Conservation (phyloP, 768 basidiomycete species). For the Calocybe gangraenosa region DNA sequence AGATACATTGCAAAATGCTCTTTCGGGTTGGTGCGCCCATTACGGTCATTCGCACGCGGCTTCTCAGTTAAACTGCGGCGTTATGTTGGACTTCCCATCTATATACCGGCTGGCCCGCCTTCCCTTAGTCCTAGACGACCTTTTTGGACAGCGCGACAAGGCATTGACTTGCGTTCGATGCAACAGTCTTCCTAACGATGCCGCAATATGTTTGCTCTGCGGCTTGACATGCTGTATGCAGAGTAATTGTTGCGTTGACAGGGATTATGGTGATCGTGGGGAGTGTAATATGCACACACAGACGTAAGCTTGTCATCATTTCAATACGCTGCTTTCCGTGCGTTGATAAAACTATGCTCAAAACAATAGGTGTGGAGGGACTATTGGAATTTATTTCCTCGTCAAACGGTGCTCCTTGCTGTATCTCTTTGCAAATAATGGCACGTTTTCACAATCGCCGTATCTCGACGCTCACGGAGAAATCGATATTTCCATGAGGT, state of each 20-base stretch:
- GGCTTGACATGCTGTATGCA: conserved; percentile 86
- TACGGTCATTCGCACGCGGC: conserved; percentile 79
- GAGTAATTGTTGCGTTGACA: conserved; percentile 85
- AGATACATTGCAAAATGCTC: conserved; percentile 84
- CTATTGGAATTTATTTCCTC: conserved; percentile 84
- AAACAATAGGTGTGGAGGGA: conserved; percentile 85
- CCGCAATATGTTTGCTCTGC: conserved; percentile 90
- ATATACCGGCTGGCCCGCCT: conserved; percentile 81
- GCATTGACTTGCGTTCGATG: conserved; percentile 74
- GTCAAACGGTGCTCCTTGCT: conserved; percentile 89
- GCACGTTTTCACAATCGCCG: conserved; percentile 84
- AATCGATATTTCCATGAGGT: conserved; percentile 90
- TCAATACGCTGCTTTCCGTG: conserved; percentile 1
- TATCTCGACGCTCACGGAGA: conserved; percentile 96
- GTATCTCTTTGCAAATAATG: conserved; percentile 84
- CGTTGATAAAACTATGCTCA: too few species aligned
- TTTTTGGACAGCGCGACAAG: conserved; percentile 75
- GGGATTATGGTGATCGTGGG: conserved; percentile 60
- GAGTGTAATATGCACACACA: conserved; percentile 96
- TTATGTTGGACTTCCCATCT: conserved; percentile 76
- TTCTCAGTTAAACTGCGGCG: conserved; percentile 75
- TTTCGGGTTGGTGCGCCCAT: conserved; percentile 88
- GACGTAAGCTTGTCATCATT: conserved; percentile 54
- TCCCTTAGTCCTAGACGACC: conserved; percentile 75
- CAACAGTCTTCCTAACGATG: conserved; percentile 73